phyloP scores from a whole-genome alignment of 192 early-diverging fungal species.

The Coemansia sp. region DNA sequence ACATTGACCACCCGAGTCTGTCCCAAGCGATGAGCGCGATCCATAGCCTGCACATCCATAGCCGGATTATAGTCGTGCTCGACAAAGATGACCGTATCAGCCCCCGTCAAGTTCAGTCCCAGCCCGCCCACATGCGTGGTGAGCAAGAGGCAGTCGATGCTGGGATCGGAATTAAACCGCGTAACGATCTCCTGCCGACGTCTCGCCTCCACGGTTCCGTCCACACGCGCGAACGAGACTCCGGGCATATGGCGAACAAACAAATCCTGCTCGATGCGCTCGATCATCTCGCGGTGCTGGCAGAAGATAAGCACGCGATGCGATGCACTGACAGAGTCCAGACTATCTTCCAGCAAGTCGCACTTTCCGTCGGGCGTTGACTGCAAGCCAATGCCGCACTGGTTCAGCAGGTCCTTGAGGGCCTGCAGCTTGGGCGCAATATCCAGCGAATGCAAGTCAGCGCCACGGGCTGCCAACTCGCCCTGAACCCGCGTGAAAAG shows the following conservation, averaged over 20 bases:
- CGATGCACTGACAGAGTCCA: conserved; percentile 60
- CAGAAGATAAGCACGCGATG: conserved; percentile 97
- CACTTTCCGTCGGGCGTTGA: neutral
- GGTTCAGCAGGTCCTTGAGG: conserved; percentile 81
- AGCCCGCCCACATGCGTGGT: conserved; percentile 98
- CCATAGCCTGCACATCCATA: conserved; percentile 99
- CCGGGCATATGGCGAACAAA: conserved; percentile 78
- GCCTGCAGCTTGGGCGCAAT: conserved; percentile 89
- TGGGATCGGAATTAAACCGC: conserved; percentile 94
- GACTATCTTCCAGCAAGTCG: conserved; percentile 4
- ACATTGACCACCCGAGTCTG: conserved; percentile 98
- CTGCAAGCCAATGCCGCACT: conserved; percentile 91
- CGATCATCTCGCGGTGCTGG: conserved; percentile 93
- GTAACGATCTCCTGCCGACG: conserved; percentile 88
- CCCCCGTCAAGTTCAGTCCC: conserved; percentile 95
- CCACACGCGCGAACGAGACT: conserved; percentile 91
- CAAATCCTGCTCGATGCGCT: conserved; percentile 92
- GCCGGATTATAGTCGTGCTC: conserved; percentile 99
- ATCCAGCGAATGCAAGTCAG: conserved; percentile 53
- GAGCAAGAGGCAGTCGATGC: conserved; percentile 89
- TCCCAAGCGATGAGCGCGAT: conserved; percentile 96
- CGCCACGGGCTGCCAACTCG: conserved; percentile 53
- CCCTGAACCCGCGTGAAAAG: conserved; percentile 68
- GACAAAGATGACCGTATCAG: conserved; percentile 99
- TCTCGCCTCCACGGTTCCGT: conserved; percentile 82